Evolutionary conservation across 129 eudicot genomes (phyloP).

Genomic region (Sambucus nigra): DNA sequence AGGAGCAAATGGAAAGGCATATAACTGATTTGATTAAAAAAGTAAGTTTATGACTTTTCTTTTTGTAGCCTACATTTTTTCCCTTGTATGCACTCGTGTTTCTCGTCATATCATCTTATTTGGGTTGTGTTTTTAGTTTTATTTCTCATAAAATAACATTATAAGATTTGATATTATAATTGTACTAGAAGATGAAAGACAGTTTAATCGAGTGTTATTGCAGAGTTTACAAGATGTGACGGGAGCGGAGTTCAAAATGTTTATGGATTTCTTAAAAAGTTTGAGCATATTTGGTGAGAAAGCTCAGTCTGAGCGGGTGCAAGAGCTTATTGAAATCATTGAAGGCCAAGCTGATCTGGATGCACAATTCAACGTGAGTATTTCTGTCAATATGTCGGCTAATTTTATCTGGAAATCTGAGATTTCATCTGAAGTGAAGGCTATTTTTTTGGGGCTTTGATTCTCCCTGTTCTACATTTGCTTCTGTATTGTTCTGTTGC

Average conservation of each 20-base stretch:
- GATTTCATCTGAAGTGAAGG: no score
- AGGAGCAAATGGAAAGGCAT: constrained; percentile 89
- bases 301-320: constrained; percentile 74
- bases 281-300: constrained; percentile 83
- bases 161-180: not conserved
- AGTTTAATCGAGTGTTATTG: constrained; percentile 15
- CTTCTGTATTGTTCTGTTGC: not conserved
- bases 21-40: constrained; percentile 86
- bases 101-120: not conserved
- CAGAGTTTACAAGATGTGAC: constrained; percentile 97
- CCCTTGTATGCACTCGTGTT: not conserved
- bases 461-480: not conserved
- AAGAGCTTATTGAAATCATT: constrained; percentile 73
- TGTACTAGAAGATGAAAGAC: not conserved
- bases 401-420: not conserved
- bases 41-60: constrained; percentile 19
- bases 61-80: not conserved
- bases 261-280: constrained; percentile 83
- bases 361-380: constrained; percentile 72
- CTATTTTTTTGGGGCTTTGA: no score
- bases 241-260: constrained; percentile 87
- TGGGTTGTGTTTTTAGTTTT: not conserved
- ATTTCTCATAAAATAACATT: not conserved
- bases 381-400: not conserved
- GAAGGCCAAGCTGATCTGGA: constrained; percentile 96